Evolutionary conservation across 176 grass and related monocot genomes (phyloP), one percentile per base, ranked within the genome.

Genomic region (Oryza coarctata): DNA sequence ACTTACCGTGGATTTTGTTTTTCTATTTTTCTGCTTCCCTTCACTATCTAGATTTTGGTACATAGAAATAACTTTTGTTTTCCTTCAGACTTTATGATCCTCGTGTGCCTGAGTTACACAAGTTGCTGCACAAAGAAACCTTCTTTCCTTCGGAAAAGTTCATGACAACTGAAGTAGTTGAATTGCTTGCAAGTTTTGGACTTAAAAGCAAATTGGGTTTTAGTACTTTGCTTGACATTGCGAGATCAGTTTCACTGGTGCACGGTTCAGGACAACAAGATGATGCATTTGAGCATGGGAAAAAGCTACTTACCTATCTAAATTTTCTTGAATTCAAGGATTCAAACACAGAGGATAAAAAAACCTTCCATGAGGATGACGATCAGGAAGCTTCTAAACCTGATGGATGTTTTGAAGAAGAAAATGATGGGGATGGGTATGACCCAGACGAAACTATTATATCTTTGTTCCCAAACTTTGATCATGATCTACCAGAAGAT

Each of bases 141-240:
- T 98, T 94, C 81, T 98, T 98, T 91, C 95, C 92, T 86, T 98
- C 88, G 15, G 89, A 93, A 25, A 85, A 89, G 67, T 94, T 94
- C 83, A 85, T 75, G 45, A 39, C 73, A 75, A 49, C 88, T 83
- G 88, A 93, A 87, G 65, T 98, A 65, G 86, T 98, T 68, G 95
- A 94, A 71, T 75, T 93, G 61, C 81, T 98, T 27, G 75, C 84
- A 83, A 86, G 78, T 78, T 88, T 98, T 86, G 95, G 95, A 80
- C 86, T 98, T 58, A 98, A 93, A 93, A 88, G 71, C 70, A 91
- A 83, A 71, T 84, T 98, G 12, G 86, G 92, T 57, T 94, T 91
- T 81, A 88, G 80, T 85, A 72, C 87, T 83, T 93, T 98, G 78
- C 86, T 98, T 87, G 95, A 98, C 84, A 89, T 91, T 64, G 90